Base-by-base conservation (phyloP, 768 basidiomycete genomes). In the Strobilomyces confusus region DNA sequence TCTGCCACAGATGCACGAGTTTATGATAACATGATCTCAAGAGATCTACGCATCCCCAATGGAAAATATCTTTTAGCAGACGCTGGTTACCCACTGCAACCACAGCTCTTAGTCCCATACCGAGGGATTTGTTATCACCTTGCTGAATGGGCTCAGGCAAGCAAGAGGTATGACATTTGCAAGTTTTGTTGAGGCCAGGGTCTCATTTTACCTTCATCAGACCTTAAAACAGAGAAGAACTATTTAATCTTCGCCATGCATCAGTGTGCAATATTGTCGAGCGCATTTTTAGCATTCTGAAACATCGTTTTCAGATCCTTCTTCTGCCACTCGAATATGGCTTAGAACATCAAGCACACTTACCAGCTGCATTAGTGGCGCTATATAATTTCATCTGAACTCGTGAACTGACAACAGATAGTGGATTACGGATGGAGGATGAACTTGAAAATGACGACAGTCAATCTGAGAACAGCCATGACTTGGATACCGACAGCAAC, bases 41-140 rank as follows among this genome's bases (percentile, higher is more conserved):
- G 47, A 7, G 67, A 69, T 54, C 63, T 77, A 30, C 5, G 29
- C 1, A 69, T 76, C 37, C 67, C 72, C 2, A 34, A 48, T 5
- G 70, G 69, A 4, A 66, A 65, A 41, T 75, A 63, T 42, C n/a
- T n/a, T n/a, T n/a, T n/a, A n/a, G n/a, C n/a, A n/a, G n/a, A n/a
- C n/a, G n/a, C n/a, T n/a, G n/a, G 48, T 0, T 58, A 17, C 13
- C 36, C 47, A 2, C 11, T n/a, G 1, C 2, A 14, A 0, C 17
- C 1, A 0, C 2, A n/a, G 0, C 17, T 37, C 0, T 58, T 77
- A 3, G 65, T 74, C 2, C 75, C 75, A 13, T 77, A 73, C 47
- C 57, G 56, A 19, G 66, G 69, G 40, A 14, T 36, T 4, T 15
- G 14, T 66, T 77, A 77, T 59, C 73, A 76, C 45, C 61, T 75